Base-by-base conservation (phyloP, 441 rosid species). In the Arabidopsis hybrid region DNA sequence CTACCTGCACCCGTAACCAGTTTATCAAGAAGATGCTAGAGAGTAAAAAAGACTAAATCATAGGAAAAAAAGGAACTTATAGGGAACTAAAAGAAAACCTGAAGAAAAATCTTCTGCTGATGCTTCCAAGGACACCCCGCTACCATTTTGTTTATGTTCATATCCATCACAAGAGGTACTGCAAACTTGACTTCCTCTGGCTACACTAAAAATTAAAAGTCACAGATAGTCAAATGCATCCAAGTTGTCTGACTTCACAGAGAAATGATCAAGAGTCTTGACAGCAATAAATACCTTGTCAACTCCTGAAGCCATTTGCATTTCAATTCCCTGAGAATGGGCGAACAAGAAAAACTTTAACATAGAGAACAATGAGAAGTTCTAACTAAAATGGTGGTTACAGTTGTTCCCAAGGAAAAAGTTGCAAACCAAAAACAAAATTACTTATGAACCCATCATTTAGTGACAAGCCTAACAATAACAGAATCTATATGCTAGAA, bases 171-270 rank as follows among this genome's bases (percentile, higher is more conserved):
- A 67, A 95, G 81, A 69, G 98, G 99, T 75, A 95, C 97, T 49
- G 96, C 80, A 84, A 92, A 91, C 81, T 84, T 95, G 13, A 92
- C 99, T 80, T 95, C 98, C 82, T 85, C 96, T 77, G 87, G 83
- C 99, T 95, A 87, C 87, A 59, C 88, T 80, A 92, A 84, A 84
- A 78, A 53, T 81, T 82, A 87, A 79, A 76, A 86, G 91, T 32
- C 84, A 83, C 61, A 62, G 77, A 74, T 51, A 77, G 86, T 86
- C 88, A 79, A 32, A 68, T 61, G 80, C 67, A 67, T 66, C 65
- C 67, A 78, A 60, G 74, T 65, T 5, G 72, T 46, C 38, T 43
- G 49, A 62, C 49, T 55, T 60, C 35, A 51, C 38, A 71, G 50
- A 65, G 18, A 60, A 58, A 61, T 31, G 12, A 35, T 14, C n/a